Base-by-base conservation (phyloP, 2,329 filamentous ascomycete genomes). In the Cytospora piceae region DNA sequence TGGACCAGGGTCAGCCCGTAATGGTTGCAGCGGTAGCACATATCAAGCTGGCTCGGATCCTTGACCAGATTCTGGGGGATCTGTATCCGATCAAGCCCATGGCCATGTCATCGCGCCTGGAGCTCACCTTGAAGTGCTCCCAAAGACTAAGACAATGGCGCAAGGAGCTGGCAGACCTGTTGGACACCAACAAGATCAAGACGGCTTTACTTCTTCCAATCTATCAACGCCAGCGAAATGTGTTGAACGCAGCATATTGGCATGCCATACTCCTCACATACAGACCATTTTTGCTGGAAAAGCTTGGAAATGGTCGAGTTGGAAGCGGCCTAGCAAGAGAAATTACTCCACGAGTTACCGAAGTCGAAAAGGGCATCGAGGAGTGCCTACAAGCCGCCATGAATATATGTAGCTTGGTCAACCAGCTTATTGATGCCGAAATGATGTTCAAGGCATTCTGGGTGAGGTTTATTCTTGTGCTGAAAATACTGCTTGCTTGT, bases 241-340 rank as follows among this genome's bases (percentile, higher is more conserved):
- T 80, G 0, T 68, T 81, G 1, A 80, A 79, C 51, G 65, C 81
- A 4, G 75, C 79, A 1, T 81, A 77, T 56, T 80, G 77, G 76
- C 79, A 81, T 59, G 76, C 79, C 2, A 72, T 76, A 15, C 78
- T 81, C 6, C 74, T 81, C 3, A 76, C 75, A 0, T 73, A 80
- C 54, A 71, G 79, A 0, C 78, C 77, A 5, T 77, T 76, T 15
- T 70, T 81, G 0, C 63, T 78, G 0, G 77, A 74, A 12, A 78
- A 76, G 55, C 77, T 79, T 64, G 67, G 71, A 4, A 62, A 9
- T 24, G 11, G 9, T 24, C n/a, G 46, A 22, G 11, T 9, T 5
- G 74, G 58, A 64, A 71, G 65, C 51, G 66, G 57, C 60, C 58
- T 64, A 55, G 42, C 37, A 67, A 49, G 39, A 61, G 57, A 58